Evolutionary conservation across 163 green algal genomes (phyloP), one percentile per base, ranked within the genome.

Genomic region (Chlorella variabilis): DNA sequence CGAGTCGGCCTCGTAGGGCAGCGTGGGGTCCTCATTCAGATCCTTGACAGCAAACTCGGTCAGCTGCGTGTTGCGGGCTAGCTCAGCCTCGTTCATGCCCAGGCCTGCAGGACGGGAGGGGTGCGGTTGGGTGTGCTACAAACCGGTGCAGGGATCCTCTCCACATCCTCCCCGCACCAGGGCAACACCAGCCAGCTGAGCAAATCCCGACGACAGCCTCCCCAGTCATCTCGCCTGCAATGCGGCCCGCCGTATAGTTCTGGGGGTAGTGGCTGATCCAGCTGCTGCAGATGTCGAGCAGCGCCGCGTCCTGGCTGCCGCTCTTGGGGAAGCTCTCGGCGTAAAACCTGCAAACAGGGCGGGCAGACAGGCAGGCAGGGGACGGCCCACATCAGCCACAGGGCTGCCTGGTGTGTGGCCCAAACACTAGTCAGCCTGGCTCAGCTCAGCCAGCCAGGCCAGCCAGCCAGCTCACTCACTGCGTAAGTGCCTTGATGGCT

Each of bases 251-350:
- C 0, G 68, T 96, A 87, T 94, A 97, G 34, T 84, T 91, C 77
- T 94, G 82, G 3, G 96, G 96, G 83, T 98, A 98, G 83, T 99
- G 96, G 31, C 79, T 91, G 62, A 98, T 93, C 96, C 97, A 99
- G 75, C 84, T 94, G 78, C 81, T 94, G 92, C 96, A 99, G 48
- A 99, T 93, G 87, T 99, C 97, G 1, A 87, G 63, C 56, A 87
- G 63, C 20, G 83, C 83, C 7, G 58, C 75, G 18, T 83, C 83
- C 56, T 80, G 11, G 25, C 9, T 56, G n/a, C 76, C 83, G 48
- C 74, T 81, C 21, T 70, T 13, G 4, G 83, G 83, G 29, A 87
- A 87, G 23, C 27, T 59, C 18, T 84, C 45, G n/a, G 33, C 42
- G 41, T 87, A 87, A 25, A 80, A 84, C 66, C 77, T 83, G 63